Evolutionary conservation across 2,329 filamentous ascomycete species (phyloP).

Genomic region (Fusarium foetens): DNA sequence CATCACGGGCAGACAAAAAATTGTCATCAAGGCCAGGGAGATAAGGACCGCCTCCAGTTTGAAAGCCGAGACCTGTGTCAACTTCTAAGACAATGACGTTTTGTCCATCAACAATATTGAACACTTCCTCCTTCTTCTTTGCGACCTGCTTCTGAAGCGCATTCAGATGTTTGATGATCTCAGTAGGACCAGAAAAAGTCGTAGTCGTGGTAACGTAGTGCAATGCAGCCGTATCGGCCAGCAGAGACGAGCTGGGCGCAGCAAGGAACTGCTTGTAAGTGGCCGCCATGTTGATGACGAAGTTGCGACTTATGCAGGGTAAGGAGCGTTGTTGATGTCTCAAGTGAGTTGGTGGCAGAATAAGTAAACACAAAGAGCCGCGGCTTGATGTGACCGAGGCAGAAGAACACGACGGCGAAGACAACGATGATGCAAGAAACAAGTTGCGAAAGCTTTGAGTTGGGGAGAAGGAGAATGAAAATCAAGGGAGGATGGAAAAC

Average conservation of each 20-base stretch:
- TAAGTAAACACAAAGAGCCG: constrained; percentile 4
- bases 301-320: constrained; percentile 28
- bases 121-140: constrained; percentile 82
- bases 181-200: constrained; percentile 73
- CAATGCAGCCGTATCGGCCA: constrained; percentile 74
- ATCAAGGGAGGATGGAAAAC: constrained; percentile 35
- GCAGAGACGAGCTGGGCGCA: constrained; percentile 69
- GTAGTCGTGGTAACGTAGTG: constrained; percentile 93
- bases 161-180: constrained; percentile 85
- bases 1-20: constrained; percentile 85
- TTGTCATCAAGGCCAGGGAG: constrained; percentile 93
- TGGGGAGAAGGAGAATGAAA: constrained; percentile 12
- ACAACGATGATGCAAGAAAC: constrained; percentile 12
- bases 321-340: constrained; percentile 8
- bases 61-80: constrained; percentile 85
- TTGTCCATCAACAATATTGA: constrained; percentile 77
- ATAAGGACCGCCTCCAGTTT: constrained; percentile 83
- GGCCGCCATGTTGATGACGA: constrained; percentile 52
- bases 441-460: constrained; percentile 4
- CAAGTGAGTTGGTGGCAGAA: constrained; percentile 5
- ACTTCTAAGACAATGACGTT: constrained; percentile 83
- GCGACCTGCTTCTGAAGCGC: constrained; percentile 77
- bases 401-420: background rate
- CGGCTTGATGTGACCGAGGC: constrained; percentile 24
- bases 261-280: constrained; percentile 79